Evolutionary conservation across 2,329 filamentous ascomycete genomes (phyloP).

Genomic region (Neofusicoccum umdonicola): DNA sequence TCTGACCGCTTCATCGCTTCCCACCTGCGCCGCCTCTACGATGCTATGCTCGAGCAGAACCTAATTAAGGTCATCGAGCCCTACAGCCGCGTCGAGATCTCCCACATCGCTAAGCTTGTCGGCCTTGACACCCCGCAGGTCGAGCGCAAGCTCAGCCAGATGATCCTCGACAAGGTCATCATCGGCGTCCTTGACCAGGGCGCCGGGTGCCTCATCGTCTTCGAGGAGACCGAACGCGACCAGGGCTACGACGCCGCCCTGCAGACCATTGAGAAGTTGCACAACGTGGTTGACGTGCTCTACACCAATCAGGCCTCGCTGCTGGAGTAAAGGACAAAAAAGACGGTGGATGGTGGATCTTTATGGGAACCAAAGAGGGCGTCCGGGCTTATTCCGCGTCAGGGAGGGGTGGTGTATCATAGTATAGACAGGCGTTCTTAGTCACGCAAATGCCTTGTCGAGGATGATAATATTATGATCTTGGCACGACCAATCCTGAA

Average conservation of each 20-base stretch:
- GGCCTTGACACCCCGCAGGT: slow-evolving; percentile 94
- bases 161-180: slow-evolving; percentile 99
- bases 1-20: slow-evolving; percentile 95
- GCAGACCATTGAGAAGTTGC: slow-evolving; percentile 93
- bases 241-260: slow-evolving; percentile 92
- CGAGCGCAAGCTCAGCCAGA: slow-evolving; percentile 96
- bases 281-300: slow-evolving; percentile 93
- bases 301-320: slow-evolving; percentile 97
- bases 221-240: slow-evolving; percentile 90
- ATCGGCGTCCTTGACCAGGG: slow-evolving; percentile 96
- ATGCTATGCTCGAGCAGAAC: slow-evolving; percentile 99
- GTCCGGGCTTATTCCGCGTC: neutral
- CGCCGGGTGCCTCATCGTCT: slow-evolving; percentile 95
- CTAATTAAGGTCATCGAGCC: slow-evolving; percentile 99
- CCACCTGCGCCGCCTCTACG: slow-evolving; percentile 91
- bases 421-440: slow-evolving; percentile 14
- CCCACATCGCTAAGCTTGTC: slow-evolving; percentile 96
- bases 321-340: slow-evolving; percentile 66
- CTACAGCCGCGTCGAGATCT: slow-evolving; percentile 94
- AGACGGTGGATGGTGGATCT: neutral
- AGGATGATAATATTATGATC: slow-evolving; percentile 14
- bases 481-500: neutral
- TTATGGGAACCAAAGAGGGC: neutral
- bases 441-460: slow-evolving; percentile 5
- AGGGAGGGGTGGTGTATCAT: slow-evolving; percentile 7